Evolutionary conservation across 2,329 filamentous ascomycete genomes (phyloP).

Genomic region (Ciborinia camelliae): DNA sequence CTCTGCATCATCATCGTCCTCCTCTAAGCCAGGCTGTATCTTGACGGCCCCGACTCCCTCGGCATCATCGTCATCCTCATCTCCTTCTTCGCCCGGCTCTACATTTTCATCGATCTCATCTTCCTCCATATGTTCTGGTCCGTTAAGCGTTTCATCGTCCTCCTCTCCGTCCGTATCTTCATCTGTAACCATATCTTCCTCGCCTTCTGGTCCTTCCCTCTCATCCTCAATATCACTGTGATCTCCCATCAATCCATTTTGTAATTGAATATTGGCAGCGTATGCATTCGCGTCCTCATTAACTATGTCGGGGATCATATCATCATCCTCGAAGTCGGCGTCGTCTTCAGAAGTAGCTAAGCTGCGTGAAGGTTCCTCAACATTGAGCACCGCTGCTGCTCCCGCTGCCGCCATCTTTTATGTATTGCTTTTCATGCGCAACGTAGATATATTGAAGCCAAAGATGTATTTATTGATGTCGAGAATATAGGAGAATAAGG

Average conservation of each 20-base stretch:
- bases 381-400: constrained; percentile 29
- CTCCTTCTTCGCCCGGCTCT: constrained; percentile 42
- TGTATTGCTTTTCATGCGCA: constrained; percentile 17
- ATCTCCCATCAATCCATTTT: constrained; percentile 35
- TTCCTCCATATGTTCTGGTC: constrained; percentile 40
- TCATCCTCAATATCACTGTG: constrained; percentile 26
- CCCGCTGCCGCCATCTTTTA: constrained; percentile 19
- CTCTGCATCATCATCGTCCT: constrained; percentile 41
- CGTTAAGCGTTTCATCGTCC: constrained; percentile 38
- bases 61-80: constrained; percentile 41
- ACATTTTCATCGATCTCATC: constrained; percentile 42
- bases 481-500: neutral
- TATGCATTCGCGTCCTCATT: constrained; percentile 35
- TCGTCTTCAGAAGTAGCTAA: constrained; percentile 39
- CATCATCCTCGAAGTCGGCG: constrained; percentile 39
- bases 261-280: constrained; percentile 38
- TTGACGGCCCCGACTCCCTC: constrained; percentile 39
- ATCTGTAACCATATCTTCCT: constrained; percentile 30
- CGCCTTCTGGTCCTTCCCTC: constrained; percentile 32
- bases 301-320: constrained; percentile 30
- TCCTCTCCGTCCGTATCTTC: constrained; percentile 41
- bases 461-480: neutral
- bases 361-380: constrained; percentile 36
- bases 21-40: constrained; percentile 34
- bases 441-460: neutral